These are phyloP conservation scores for Thamnidium elegans DNA, from an alignment of 192 early-diverging fungal species.

Conservation along the genomic window DNA sequence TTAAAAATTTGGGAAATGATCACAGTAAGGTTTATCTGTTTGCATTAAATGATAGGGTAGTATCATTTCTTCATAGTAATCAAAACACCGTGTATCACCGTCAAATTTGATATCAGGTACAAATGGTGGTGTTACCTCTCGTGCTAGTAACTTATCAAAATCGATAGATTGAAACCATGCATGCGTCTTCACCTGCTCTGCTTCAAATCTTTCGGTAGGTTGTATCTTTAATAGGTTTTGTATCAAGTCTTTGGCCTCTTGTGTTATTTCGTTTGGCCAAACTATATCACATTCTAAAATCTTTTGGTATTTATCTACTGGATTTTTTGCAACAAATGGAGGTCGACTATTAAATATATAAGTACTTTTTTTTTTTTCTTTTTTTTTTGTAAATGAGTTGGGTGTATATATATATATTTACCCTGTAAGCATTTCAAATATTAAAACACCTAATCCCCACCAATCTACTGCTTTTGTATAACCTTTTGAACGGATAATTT, in stretches of 20 bases:
- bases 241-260: conserved; percentile 71
- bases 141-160: conserved; percentile 42
- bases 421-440: conserved; percentile 77
- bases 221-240: conserved; percentile 73
- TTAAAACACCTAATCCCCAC: conserved; percentile 92
- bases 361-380: too few relatives aligned
- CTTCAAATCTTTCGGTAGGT: conserved; percentile 72
- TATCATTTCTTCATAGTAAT: conserved; percentile 21
- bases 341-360: conserved; percentile 56
- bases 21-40: conserved; percentile 12
- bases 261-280: conserved; percentile 72
- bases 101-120: conserved; percentile 47
- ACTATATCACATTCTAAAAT: conserved; percentile 71
- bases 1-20: conserved; percentile 26
- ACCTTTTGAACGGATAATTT: conserved; percentile 82
- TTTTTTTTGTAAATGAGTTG: too few relatives aligned
- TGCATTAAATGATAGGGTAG: conserved; percentile 4
- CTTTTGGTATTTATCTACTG: conserved; percentile 87
- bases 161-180: conserved; percentile 66
- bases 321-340: conserved; percentile 86
- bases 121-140: conserved; percentile 46
- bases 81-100: conserved; percentile 43
- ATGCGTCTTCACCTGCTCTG: conserved; percentile 81
- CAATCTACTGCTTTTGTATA: conserved; percentile 89
- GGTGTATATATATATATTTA: too few relatives aligned